Evolutionary conservation across 1,284 basidiomycete genomes (phyloP).

Genomic region (Athelia psychrophila): DNA sequence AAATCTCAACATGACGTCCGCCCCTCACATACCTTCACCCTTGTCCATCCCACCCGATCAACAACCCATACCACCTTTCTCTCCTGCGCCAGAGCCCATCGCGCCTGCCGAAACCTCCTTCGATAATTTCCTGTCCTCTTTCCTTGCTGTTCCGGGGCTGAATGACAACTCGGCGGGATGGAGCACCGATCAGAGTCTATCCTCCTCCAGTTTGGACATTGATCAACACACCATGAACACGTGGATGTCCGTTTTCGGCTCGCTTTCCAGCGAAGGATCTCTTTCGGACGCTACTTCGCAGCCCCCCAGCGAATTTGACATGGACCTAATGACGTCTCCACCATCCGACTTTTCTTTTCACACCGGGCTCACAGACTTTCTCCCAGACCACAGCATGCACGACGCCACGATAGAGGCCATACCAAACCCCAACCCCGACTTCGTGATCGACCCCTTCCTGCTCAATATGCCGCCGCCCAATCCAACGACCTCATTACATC

Average conservation of each 20-base stretch:
- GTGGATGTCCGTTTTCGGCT: constrained; percentile 49
- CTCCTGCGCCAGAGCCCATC: neutral
- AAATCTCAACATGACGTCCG: too few relatives aligned
- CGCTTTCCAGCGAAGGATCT: constrained; percentile 29
- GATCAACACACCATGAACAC: constrained; percentile 44
- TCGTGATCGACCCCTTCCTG: constrained; percentile 34
- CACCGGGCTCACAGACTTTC: constrained; percentile 14
- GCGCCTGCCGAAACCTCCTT: constrained; percentile 19
- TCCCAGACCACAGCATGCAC: constrained; percentile 1
- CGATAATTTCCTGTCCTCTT: constrained; percentile 37
- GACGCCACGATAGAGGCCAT: neutral
- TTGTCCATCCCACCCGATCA: neutral
- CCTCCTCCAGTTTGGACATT: constrained; percentile 3
- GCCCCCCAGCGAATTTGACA: neutral
- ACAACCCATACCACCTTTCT: neutral
- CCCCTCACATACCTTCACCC: too few relatives aligned
- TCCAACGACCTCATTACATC: constrained; percentile 1
- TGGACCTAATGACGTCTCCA: constrained; percentile 1
- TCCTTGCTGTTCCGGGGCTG: constrained; percentile 26
- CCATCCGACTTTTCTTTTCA: neutral
- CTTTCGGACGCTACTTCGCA: neutral
- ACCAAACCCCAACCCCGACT: constrained; percentile 12
- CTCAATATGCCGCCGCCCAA: constrained; percentile 21
- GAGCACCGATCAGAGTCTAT: too few relatives aligned
- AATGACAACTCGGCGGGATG: constrained; percentile 3